Evolutionary conservation across 176 grass and related monocot genomes (phyloP).

Genomic region (Tillandsia fasciculata): DNA sequence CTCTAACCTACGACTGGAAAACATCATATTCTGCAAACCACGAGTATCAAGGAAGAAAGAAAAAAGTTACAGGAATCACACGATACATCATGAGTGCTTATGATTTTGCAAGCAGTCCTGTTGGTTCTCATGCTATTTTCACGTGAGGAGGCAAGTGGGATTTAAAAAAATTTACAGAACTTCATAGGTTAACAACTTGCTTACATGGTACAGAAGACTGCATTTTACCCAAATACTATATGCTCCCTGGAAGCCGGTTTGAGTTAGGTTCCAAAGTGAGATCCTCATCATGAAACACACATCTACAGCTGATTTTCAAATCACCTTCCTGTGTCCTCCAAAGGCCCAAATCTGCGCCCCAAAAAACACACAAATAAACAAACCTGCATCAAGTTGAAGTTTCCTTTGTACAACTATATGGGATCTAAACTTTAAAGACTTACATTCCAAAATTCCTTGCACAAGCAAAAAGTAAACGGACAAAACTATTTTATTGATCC

Average conservation of each 20-base stretch:
- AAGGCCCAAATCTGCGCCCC: constrained; percentile 92
- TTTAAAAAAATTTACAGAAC: neutral
- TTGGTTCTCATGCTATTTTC: constrained; percentile 3
- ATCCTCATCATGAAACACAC: neutral
- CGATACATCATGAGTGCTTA: neutral
- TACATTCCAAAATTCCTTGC: too few species aligned
- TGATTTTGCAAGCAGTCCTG: neutral
- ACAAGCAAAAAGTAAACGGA: neutral
- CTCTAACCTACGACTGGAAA: neutral
- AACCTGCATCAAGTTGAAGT: neutral
- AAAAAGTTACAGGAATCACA: neutral
- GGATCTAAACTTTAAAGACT: neutral
- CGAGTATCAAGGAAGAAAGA: neutral
- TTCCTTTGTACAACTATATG: neutral
- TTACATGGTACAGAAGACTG: neutral
- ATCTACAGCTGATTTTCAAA: constrained; percentile 27
- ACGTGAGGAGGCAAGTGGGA: neutral
- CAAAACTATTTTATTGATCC: neutral
- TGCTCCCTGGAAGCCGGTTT: neutral
- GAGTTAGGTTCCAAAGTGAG: neutral
- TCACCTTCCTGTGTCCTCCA: constrained; percentile 79
- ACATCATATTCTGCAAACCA: neutral
- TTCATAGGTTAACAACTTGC: neutral
- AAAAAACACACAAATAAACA: constrained; percentile 9
- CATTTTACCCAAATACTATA: neutral